phyloP scores from a whole-genome alignment of 345 rosid species.

The Zanthoxylum bungeanum region DNA sequence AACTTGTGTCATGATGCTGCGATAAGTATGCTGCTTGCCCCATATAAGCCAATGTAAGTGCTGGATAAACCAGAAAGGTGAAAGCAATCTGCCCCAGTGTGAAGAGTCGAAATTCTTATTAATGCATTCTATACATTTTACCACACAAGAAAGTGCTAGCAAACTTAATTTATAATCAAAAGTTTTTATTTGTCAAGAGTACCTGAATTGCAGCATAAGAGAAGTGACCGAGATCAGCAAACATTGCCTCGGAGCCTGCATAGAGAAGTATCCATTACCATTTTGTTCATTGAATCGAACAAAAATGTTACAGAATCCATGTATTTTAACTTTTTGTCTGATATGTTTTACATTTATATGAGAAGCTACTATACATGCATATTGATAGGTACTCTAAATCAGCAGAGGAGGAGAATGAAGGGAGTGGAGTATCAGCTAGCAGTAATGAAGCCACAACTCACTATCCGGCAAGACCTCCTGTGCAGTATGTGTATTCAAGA shows the following conservation, averaged over 20 bases:
- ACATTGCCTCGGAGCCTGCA: slow-evolving; percentile 99
- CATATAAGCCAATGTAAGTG: slow-evolving; percentile 96
- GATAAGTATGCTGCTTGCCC: slow-evolving; percentile 99
- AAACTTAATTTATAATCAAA: neutral
- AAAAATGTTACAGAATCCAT: too few species aligned
- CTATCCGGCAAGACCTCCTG: too few species aligned
- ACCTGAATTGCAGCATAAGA: slow-evolving; percentile 91
- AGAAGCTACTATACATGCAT: too few species aligned
- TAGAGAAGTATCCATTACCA: neutral
- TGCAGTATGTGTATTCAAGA: too few species aligned
- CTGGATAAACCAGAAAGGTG: slow-evolving; percentile 94
- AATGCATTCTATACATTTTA: neutral
- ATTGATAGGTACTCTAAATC: too few species aligned
- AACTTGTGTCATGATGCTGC: slow-evolving; percentile 62
- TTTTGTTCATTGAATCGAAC: neutral
- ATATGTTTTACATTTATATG: too few species aligned
- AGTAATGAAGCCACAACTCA: too few species aligned
- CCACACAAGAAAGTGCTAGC: neutral
- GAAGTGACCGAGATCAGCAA: slow-evolving; percentile 99
- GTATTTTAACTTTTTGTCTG: too few species aligned
- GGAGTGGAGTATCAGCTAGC: too few species aligned
- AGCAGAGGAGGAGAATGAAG: too few species aligned
- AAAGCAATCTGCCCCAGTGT: slow-evolving; percentile 80
- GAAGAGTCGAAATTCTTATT: neutral
- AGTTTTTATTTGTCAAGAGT: slow-evolving; percentile 7